Evolutionary conservation across 169 alveolate species (phyloP).

Genomic region (Haemoproteus tartakovskyi): DNA sequence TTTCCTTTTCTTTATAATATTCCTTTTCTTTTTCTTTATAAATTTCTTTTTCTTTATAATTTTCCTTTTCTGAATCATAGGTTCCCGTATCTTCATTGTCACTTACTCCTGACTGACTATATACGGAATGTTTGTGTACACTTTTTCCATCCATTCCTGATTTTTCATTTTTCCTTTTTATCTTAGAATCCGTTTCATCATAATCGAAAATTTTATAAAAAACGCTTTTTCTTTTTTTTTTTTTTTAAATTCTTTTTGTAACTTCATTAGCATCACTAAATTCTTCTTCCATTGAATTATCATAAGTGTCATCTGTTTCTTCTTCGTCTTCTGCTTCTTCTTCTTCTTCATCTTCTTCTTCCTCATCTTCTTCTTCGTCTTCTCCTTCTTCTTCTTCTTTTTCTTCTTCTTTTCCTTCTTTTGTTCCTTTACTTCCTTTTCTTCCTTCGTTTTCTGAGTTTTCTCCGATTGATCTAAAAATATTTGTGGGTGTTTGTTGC

Average conservation of each 20-base stretch:
- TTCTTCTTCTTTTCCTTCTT: conserved; percentile 3
- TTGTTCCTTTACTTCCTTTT: no score
- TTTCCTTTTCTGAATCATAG: neutral
- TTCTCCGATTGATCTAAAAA: no score
- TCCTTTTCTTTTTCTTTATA: neutral
- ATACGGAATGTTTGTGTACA: no score
- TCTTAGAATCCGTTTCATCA: conserved; percentile 13
- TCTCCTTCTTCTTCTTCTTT: neutral
- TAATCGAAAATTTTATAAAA: conserved; percentile 54
- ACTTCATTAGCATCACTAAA: conserved; percentile 25
- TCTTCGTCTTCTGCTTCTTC: neutral
- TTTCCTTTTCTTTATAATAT: neutral
- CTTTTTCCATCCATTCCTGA: no score
- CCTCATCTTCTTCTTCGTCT: no score
- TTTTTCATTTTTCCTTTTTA: conserved; percentile 13
- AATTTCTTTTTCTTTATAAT: neutral
- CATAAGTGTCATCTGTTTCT: no score
- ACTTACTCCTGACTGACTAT: no score
- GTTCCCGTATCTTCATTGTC: no score
- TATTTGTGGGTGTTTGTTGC: no score
- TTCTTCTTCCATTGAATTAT: conserved; percentile 25
- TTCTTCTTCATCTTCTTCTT: conserved; percentile 1
- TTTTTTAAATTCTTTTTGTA: conserved; percentile 46
- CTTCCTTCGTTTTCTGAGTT: no score
- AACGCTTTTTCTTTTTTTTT: conserved; percentile 42